Evolutionary conservation across 108 stramenopile species (phyloP).

Genomic region (Cylindrotheca closterium): DNA sequence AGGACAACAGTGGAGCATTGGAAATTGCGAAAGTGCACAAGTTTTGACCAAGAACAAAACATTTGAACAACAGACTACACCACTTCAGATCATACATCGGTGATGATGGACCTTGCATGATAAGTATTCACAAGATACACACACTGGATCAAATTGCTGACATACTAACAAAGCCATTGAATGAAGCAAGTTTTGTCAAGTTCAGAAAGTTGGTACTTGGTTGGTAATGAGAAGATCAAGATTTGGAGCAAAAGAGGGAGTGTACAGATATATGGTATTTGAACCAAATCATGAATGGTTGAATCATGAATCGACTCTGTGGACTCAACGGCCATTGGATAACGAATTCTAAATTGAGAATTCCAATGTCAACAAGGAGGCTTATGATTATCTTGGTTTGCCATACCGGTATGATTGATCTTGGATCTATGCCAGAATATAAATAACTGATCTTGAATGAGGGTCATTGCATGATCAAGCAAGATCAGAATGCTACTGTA

Average conservation of each 20-base stretch:
- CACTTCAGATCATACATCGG: constrained; percentile 41
- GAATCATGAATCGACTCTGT: too few relatives aligned
- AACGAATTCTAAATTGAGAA: too few relatives aligned
- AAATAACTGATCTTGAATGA: too few relatives aligned
- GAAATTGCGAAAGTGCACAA: constrained; percentile 33
- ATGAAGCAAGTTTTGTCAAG: constrained; percentile 8
- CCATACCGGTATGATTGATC: too few relatives aligned
- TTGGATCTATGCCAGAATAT: too few relatives aligned
- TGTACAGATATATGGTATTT: constrained; percentile 13
- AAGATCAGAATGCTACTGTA: too few relatives aligned
- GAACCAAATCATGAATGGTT: too few relatives aligned
- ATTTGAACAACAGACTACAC: constrained; percentile 31
- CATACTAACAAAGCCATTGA: constrained; percentile 28
- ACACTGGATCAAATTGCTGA: constrained; percentile 31
- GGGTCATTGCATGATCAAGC: too few relatives aligned
- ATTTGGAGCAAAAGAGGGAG: constrained; percentile 9
- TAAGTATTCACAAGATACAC: constrained; percentile 12
- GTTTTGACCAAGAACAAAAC: constrained; percentile 33
- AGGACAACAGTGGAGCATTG: constrained; percentile 22
- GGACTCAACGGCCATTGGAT: too few relatives aligned
- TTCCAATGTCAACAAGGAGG: too few relatives aligned
- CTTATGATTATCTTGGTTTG: too few relatives aligned
- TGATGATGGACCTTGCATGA: too few relatives aligned
- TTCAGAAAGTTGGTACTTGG: constrained; percentile 10
- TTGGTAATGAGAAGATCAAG: constrained; percentile 2